Evolutionary conservation across 305 asterid species (phyloP).

Genomic region (Plantago coronopus): DNA sequence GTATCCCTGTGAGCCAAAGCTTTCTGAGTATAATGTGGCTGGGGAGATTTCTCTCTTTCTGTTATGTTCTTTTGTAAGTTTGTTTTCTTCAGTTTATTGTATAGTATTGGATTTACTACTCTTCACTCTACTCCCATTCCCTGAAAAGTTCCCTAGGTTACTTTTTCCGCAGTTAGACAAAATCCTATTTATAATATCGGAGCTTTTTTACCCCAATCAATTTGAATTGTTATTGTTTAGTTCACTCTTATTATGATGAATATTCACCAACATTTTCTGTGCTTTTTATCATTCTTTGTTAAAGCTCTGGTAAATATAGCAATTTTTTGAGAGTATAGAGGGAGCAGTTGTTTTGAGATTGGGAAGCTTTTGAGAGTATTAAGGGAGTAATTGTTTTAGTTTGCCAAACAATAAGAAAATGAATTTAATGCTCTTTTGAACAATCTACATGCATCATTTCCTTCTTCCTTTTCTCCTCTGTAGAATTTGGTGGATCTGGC

Average conservation of each 20-base stretch:
- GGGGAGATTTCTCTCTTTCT: background rate
- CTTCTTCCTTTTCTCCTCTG: conserved; percentile 22
- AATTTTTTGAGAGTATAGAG: too few relatives aligned
- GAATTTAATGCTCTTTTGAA: conserved; percentile 1
- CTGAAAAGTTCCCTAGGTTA: too few relatives aligned
- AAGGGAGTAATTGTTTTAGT: conserved; percentile 3
- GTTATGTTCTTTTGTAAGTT: background rate
- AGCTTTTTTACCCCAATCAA: too few relatives aligned
- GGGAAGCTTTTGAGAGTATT: too few relatives aligned
- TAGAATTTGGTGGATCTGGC: conserved; percentile 98
- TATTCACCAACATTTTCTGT: too few relatives aligned
- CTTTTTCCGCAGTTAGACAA: too few relatives aligned
- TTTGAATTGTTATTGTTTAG: too few relatives aligned
- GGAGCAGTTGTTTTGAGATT: too few relatives aligned
- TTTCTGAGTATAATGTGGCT: conserved; percentile 8
- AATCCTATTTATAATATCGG: too few relatives aligned
- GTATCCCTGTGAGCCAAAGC: background rate
- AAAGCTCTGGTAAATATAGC: too few relatives aligned
- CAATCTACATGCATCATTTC: background rate
- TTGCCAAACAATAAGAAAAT: conserved; percentile 3
- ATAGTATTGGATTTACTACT: conserved; percentile 2
- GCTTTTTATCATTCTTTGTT: too few relatives aligned
- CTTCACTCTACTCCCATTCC: conserved; percentile 15
- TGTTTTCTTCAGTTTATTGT: conserved; percentile 2
- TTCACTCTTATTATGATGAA: too few relatives aligned